Percentiles rank a stretch among this genome's conserved stretches.
These are phyloP conservation scores for Coelastrella sp. DNA, from an alignment of 139 green algal species.

Conservation along the genomic window DNA sequence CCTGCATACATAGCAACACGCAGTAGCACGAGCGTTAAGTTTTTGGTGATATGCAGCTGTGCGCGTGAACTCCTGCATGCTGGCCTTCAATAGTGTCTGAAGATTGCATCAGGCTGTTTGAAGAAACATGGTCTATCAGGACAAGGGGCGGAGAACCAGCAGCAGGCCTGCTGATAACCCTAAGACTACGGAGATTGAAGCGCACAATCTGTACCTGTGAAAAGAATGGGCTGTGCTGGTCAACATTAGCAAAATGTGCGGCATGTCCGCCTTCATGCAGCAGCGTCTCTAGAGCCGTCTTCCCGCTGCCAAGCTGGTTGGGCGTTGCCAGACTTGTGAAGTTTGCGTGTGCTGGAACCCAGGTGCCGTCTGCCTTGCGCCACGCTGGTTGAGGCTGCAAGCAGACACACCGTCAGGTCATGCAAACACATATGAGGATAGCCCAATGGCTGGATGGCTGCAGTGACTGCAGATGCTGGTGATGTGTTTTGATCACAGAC, in stretches of 20 bases:
- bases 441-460: too few relatives aligned
- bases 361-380: constrained; percentile 71
- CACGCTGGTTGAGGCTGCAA: constrained; percentile 66
- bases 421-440: too few relatives aligned
- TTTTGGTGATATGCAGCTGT: too few relatives aligned
- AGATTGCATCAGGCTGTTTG: too few relatives aligned
- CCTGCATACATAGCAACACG: constrained; percentile 23
- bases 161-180: not conserved
- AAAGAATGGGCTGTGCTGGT: constrained; percentile 84
- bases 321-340: constrained; percentile 85
- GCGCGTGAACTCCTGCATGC: too few relatives aligned
- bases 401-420: not conserved
- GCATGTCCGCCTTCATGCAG: constrained; percentile 85
- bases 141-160: not conserved
- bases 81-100: too few relatives aligned
- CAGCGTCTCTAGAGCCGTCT: constrained; percentile 85
- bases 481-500: not conserved
- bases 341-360: constrained; percentile 74
- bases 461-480: not conserved
- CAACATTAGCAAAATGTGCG: constrained; percentile 81
- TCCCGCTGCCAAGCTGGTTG: constrained; percentile 68
- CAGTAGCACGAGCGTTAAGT: too few relatives aligned
- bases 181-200: not conserved
- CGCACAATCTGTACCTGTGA: constrained; percentile 69
- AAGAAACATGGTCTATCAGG: too few relatives aligned